These are phyloP conservation scores for Euryodendron excelsum DNA, from an alignment of 148 eudicot species.

Conservation along the genomic window DNA sequence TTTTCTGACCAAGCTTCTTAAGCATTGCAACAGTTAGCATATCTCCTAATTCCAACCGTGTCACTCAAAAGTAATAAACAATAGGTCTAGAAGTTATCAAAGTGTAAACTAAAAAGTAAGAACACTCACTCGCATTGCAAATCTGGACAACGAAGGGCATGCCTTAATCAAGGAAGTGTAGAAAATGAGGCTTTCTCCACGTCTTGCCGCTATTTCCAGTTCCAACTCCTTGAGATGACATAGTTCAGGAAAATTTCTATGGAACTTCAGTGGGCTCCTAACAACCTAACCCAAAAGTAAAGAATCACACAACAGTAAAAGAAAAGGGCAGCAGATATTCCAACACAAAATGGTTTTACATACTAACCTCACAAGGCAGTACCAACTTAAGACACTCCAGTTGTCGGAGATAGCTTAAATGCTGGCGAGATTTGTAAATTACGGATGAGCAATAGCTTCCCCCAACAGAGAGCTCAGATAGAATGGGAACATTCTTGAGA, in stretches of 20 bases:
- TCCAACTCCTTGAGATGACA: too few relatives aligned
- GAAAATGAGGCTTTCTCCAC: neutral
- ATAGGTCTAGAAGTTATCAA: neutral
- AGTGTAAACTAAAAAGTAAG: neutral
- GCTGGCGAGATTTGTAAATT: neutral
- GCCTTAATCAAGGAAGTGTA: neutral
- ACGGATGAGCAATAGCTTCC: neutral
- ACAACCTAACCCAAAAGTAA: neutral
- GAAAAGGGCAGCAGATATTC: neutral
- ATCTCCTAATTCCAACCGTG: too few relatives aligned
- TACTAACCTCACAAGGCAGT: neutral
- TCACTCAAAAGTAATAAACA: neutral
- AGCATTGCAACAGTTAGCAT: too few relatives aligned
- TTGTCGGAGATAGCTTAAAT: neutral
- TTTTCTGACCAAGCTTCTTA: too few relatives aligned
- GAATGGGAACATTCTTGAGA: neutral
- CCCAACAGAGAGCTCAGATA: neutral
- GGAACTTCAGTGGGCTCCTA: neutral
- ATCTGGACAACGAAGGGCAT: neutral
- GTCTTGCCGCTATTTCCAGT: neutral
- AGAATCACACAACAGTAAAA: neutral
- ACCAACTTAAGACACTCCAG: neutral
- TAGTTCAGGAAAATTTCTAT: neutral
- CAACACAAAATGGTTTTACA: neutral
- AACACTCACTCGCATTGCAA: neutral